Percentiles rank a stretch among this genome's conserved stretches.
Conservation (phyloP, 148 eudicot species). For the Nepenthes mirabilis region DNA sequence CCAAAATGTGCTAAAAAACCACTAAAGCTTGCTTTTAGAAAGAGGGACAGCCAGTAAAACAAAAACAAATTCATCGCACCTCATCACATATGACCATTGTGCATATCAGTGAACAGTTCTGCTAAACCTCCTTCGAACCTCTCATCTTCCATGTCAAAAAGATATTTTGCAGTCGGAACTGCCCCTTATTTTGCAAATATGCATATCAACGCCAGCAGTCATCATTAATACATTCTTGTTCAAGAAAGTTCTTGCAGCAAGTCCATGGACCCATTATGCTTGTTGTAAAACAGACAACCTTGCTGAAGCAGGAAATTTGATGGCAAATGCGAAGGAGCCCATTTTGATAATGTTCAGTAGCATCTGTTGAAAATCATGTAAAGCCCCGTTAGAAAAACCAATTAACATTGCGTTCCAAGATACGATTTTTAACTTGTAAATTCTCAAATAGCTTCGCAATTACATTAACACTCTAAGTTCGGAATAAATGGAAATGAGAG, state of each 20-base stretch:
- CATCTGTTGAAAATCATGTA: not conserved
- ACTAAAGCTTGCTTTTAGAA: too few species aligned
- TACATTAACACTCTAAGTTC: not conserved
- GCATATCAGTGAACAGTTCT: slow-evolving; percentile 10
- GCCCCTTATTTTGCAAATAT: slow-evolving; percentile 7
- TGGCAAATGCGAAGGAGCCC: not conserved
- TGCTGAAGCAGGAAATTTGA: not conserved
- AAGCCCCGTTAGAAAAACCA: not conserved
- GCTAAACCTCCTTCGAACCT: not conserved
- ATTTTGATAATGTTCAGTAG: not conserved
- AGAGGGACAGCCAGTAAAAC: slow-evolving; percentile 16
- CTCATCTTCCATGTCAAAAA: slow-evolving; percentile 2
- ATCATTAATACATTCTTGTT: not conserved
- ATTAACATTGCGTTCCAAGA: not conserved
- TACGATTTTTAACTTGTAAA: not conserved
- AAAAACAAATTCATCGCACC: slow-evolving; percentile 3
- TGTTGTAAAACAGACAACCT: not conserved
- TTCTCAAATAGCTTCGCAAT: not conserved
- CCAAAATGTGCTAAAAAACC: too few species aligned
- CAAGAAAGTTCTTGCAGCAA: not conserved
- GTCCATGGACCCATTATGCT: not conserved
- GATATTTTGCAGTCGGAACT: slow-evolving; percentile 4
- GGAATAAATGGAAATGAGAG: not conserved
- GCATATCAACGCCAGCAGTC: not conserved
- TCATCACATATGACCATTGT: not conserved